phyloP scores from a whole-genome alignment of 495 filamentous ascomycete genomes.

The Penicillium soppii region DNA sequence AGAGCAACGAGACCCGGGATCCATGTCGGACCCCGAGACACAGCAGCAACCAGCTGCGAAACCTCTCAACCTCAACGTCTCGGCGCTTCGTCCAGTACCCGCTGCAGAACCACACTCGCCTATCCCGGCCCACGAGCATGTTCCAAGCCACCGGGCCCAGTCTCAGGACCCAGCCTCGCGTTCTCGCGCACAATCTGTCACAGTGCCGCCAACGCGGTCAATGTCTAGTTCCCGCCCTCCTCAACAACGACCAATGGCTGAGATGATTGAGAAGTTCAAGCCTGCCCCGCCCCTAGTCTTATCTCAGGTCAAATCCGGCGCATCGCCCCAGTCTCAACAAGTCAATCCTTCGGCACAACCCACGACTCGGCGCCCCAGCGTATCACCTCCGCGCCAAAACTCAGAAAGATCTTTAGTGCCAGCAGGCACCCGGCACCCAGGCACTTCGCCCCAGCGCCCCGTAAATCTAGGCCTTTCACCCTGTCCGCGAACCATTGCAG shows the following conservation, averaged over 20 bases:
- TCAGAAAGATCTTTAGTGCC: neutral
- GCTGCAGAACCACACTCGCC: constrained; percentile 6
- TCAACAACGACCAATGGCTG: constrained; percentile 4
- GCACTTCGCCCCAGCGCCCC: constrained; percentile 14
- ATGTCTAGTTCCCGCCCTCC: constrained; percentile 12
- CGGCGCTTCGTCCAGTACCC: neutral
- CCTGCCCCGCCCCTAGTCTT: neutral
- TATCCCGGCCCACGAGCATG: constrained; percentile 3
- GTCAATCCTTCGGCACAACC: neutral
- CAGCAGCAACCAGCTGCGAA: neutral
- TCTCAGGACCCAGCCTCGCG: constrained; percentile 3
- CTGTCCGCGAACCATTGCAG: constrained; percentile 53
- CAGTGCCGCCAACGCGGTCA: constrained; percentile 10
- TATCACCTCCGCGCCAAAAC: neutral
- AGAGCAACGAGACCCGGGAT: constrained; percentile 23
- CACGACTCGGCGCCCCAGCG: neutral
- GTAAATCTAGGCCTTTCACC: constrained; percentile 40
- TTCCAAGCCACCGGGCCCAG: neutral
- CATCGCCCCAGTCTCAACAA: no score
- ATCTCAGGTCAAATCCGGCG: neutral
- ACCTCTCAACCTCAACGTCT: constrained; percentile 1
- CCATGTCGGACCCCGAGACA: constrained; percentile 18
- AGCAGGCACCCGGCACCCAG: constrained; percentile 7
- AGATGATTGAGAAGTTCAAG: constrained; percentile 13
- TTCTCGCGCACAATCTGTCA: constrained; percentile 9